Conservation (phyloP, 805 yeast species). For the Saccharomycopsis microspora region DNA sequence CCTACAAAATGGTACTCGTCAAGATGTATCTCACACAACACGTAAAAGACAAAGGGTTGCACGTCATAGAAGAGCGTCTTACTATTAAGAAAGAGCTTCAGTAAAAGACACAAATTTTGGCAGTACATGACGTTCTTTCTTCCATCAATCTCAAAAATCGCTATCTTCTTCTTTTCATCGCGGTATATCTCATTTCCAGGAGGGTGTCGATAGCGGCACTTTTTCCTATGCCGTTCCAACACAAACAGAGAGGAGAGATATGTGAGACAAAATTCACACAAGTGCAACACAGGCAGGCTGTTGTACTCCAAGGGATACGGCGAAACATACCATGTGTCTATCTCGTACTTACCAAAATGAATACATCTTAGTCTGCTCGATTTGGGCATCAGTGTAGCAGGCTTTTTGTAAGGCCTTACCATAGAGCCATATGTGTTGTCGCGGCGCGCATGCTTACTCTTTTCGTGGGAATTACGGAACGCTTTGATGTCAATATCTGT, state of each 20-base stretch:
- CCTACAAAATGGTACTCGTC: conserved; percentile 70
- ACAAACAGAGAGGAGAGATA: conserved; percentile 64
- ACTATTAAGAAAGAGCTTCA: conserved; percentile 81
- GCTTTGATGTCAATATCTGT: conserved; percentile 34
- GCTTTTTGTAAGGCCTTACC: conserved; percentile 12
- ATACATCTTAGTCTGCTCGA: conserved; percentile 38
- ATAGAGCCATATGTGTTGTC: conserved; percentile 25
- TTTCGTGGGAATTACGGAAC: conserved; percentile 32
- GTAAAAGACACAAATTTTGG: conserved; percentile 80
- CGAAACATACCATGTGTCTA: conserved; percentile 85
- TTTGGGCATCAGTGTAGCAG: not conserved
- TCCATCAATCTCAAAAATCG: conserved; percentile 92
- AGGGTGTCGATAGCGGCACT: conserved; percentile 65
- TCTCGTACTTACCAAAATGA: conserved; percentile 60
- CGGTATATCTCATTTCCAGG: conserved; percentile 91
- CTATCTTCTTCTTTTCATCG: conserved; percentile 43
- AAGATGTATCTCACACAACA: conserved; percentile 58
- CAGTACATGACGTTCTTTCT: conserved; percentile 71
- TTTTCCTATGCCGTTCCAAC: conserved; percentile 56
- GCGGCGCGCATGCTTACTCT: conserved; percentile 29
- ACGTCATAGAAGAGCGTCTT: conserved; percentile 91
- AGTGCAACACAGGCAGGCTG: conserved; percentile 45
- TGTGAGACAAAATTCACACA: conserved; percentile 79
- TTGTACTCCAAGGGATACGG: conserved; percentile 89
- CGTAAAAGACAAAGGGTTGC: conserved; percentile 87